Conservation (phyloP, 768 basidiomycete species). For the Boletus reticulatus region DNA sequence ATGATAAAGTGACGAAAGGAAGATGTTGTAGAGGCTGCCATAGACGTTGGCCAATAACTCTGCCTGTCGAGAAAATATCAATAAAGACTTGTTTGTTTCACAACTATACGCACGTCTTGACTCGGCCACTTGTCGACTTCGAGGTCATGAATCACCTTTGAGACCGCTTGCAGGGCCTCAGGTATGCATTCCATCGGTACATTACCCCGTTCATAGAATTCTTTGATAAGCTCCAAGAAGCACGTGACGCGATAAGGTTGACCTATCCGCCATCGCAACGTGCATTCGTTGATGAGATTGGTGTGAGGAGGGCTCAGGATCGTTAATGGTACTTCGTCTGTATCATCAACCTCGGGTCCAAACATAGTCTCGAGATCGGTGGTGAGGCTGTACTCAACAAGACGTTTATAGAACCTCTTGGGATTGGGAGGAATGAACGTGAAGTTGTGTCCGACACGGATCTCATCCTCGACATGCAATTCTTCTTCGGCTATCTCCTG, state of each 20-base stretch:
- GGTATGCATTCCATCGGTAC: slow-evolving; percentile 95
- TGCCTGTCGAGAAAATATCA: slow-evolving; percentile 38
- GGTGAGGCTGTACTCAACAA: slow-evolving; percentile 80
- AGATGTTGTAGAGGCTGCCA: slow-evolving; percentile 78
- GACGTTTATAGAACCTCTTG: slow-evolving; percentile 77
- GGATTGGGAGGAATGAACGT: slow-evolving; percentile 91
- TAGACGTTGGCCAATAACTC: slow-evolving; percentile 70
- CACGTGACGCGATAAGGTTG: slow-evolving; percentile 73
- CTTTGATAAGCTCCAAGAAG: slow-evolving; percentile 83
- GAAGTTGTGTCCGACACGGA: slow-evolving; percentile 73
- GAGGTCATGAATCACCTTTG: slow-evolving; percentile 67
- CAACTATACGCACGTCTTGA: slow-evolving; percentile 64
- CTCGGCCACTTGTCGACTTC: slow-evolving; percentile 75
- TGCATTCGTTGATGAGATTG: slow-evolving; percentile 85
- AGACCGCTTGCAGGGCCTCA: slow-evolving; percentile 77
- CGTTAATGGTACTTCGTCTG: slow-evolving; percentile 92
- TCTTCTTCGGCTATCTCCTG: slow-evolving; percentile 38
- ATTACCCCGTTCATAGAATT: slow-evolving; percentile 84
- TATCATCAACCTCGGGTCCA: slow-evolving; percentile 87
- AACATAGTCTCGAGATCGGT: slow-evolving; percentile 88
- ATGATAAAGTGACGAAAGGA: slow-evolving; percentile 83
- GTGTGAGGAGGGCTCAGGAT: slow-evolving; percentile 81
- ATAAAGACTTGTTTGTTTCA: neutral
- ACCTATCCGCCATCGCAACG: slow-evolving; percentile 84
- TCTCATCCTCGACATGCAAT: slow-evolving; percentile 61